These are phyloP conservation scores for Lanmaoa rubissima DNA, from an alignment of 768 basidiomycete species.

Conservation along the genomic window DNA sequence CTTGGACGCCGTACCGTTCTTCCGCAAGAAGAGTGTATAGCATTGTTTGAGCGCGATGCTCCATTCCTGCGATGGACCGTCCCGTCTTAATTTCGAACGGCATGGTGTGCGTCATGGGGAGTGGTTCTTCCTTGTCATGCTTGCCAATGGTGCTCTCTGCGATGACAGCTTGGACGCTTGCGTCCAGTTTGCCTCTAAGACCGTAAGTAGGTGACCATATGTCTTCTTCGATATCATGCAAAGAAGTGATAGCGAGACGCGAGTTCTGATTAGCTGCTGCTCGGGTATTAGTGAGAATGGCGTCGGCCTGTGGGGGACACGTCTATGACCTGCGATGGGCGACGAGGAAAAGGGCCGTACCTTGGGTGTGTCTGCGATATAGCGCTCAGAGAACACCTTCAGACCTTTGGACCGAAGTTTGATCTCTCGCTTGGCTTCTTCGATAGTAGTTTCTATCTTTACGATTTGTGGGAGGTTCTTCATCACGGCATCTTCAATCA, in stretches of 20 bases:
- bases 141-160: slow-evolving; percentile 40
- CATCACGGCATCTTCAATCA: slow-evolving; percentile 55
- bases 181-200: slow-evolving; percentile 94
- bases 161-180: slow-evolving; percentile 71
- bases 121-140: slow-evolving; percentile 14
- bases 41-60: slow-evolving; percentile 98
- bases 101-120: slow-evolving; percentile 36
- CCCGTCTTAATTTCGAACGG: slow-evolving; percentile 99
- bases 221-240: slow-evolving; percentile 93
- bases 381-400: slow-evolving; percentile 60
- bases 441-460: slow-evolving; percentile 52
- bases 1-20: slow-evolving; percentile 84
- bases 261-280: slow-evolving; percentile 46
- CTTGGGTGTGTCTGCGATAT: slow-evolving; percentile 63
- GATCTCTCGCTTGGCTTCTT: slow-evolving; percentile 66
- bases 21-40: slow-evolving; percentile 88
- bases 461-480: slow-evolving; percentile 60
- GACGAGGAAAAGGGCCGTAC: slow-evolving; percentile 34
- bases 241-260: slow-evolving; percentile 65
- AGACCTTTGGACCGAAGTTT: slow-evolving; percentile 62
- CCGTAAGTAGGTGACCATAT: slow-evolving; percentile 97
- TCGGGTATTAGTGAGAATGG: slow-evolving; percentile 66
- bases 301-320: slow-evolving; percentile 47
- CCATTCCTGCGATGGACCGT: slow-evolving; percentile 69
- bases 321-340: neutral